Evolutionary conservation across 2,329 filamentous ascomycete species (phyloP).

Genomic region (Tolypocladium album): DNA sequence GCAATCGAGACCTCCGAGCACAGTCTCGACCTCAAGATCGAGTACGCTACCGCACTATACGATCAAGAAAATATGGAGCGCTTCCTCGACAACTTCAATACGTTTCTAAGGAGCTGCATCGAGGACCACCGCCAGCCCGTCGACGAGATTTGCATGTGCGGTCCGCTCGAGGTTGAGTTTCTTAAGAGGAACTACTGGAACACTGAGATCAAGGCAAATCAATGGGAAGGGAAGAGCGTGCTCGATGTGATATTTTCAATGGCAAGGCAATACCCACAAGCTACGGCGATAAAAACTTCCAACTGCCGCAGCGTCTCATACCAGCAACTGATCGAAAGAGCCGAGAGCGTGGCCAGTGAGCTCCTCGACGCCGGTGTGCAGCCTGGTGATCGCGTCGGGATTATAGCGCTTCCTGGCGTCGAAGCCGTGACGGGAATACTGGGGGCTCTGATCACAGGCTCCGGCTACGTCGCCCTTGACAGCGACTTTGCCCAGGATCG

Average conservation of each 20-base stretch:
- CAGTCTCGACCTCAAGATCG: neutral
- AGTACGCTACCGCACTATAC: neutral
- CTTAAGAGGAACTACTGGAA: neutral
- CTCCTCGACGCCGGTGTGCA: neutral
- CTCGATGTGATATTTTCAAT: neutral
- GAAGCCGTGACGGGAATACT: neutral
- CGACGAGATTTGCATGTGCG: neutral
- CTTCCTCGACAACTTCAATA: neutral
- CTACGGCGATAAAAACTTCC: neutral
- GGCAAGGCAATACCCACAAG: neutral
- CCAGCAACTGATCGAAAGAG: neutral
- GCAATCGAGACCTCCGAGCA: neutral
- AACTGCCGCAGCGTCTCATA: neutral
- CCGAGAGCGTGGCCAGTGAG: neutral
- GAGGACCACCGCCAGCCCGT: neutral
- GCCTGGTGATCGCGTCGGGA: neutral
- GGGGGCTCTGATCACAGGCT: neutral
- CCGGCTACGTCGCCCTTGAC: neutral
- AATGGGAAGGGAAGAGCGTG: neutral
- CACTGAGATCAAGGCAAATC: neutral
- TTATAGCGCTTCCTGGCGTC: neutral
- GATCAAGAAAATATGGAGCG: neutral
- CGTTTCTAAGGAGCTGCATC: neutral
- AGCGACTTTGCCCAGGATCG: neutral
- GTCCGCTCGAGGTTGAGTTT: neutral